These are phyloP conservation scores for Ascochyta lentis DNA, from an alignment of 2,329 filamentous ascomycete species.

Conservation along the genomic window DNA sequence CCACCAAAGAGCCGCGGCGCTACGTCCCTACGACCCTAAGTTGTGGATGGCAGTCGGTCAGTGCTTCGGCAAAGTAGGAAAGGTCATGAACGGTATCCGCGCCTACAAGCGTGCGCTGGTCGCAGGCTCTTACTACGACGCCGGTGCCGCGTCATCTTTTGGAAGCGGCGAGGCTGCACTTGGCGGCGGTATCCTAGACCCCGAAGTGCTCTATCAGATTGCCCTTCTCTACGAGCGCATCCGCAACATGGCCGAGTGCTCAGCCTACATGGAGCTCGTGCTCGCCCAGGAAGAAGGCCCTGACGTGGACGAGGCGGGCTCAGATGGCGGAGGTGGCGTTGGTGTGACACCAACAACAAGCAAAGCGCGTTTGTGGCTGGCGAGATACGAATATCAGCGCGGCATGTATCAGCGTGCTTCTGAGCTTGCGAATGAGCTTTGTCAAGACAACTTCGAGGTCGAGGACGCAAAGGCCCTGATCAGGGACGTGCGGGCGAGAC, in stretches of 20 bases:
- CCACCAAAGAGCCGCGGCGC: conserved; percentile 90
- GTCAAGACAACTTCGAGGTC: conserved; percentile 93
- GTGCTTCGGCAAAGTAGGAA: conserved; percentile 87
- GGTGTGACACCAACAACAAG: conserved; percentile 92
- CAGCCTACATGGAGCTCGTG: conserved; percentile 94
- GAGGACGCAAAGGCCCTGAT: conserved; percentile 95
- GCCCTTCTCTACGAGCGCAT: conserved; percentile 86
- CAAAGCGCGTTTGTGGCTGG: conserved; percentile 93
- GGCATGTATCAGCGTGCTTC: conserved; percentile 79
- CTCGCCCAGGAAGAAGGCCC: conserved; percentile 87
- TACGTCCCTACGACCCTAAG: conserved; percentile 95
- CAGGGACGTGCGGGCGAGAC: conserved; percentile 78
- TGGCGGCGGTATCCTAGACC: conserved; percentile 73
- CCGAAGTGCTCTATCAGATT: conserved; percentile 89
- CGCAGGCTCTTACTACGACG: conserved; percentile 85
- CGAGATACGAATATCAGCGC: conserved; percentile 76
- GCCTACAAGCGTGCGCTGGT: conserved; percentile 91
- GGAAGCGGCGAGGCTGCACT: conserved; percentile 55
- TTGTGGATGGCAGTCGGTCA: conserved; percentile 98
- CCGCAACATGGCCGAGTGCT: conserved; percentile 78
- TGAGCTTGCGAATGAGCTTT: conserved; percentile 85
- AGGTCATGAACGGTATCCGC: conserved; percentile 89
- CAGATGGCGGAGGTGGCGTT: conserved; percentile 64
- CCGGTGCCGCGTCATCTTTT: conserved; percentile 58
- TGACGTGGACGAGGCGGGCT: conserved; percentile 46